Percentiles rank a stretch among this genome's conserved stretches.
phyloP scores from a whole-genome alignment of 2,329 filamentous ascomycete genomes.

The Botryotinia convoluta region DNA sequence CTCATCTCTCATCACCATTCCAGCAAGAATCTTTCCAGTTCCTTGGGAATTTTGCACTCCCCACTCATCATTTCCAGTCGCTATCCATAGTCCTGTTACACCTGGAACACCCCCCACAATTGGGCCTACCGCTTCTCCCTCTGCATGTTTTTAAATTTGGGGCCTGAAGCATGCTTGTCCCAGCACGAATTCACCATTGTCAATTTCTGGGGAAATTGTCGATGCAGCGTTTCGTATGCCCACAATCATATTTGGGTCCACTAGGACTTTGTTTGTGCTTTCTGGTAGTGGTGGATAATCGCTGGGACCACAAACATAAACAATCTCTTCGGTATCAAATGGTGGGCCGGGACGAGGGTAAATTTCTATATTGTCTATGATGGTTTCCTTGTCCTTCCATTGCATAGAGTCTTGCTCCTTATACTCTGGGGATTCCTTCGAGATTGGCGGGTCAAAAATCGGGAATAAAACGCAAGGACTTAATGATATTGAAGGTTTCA shows the following conservation, averaged over 20 bases:
- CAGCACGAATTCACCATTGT: neutral
- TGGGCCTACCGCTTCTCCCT: conserved; percentile 2
- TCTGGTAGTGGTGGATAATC: conserved; percentile 6
- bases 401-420: neutral
- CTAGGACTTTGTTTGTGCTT: neutral
- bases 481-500: neutral
- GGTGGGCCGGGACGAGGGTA: neutral
- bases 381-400: neutral
- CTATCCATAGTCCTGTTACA: conserved; percentile 7
- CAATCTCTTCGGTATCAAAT: neutral
- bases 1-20: conserved; percentile 7
- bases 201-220: neutral
- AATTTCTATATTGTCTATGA: neutral
- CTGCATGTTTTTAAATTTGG: conserved; percentile 11
- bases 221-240: neutral
- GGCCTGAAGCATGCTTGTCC: conserved; percentile 12
- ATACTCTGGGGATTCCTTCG: neutral
- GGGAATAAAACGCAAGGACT: neutral
- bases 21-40: conserved; percentile 7
- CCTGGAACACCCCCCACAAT: neutral
- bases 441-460: neutral
- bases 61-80: conserved; percentile 2
- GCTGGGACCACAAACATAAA: conserved; percentile 3
- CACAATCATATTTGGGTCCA: neutral
- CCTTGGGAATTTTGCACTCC: neutral